Base-by-base conservation (phyloP, 192 early-diverging fungal species). In the Coemansia sp. region DNA sequence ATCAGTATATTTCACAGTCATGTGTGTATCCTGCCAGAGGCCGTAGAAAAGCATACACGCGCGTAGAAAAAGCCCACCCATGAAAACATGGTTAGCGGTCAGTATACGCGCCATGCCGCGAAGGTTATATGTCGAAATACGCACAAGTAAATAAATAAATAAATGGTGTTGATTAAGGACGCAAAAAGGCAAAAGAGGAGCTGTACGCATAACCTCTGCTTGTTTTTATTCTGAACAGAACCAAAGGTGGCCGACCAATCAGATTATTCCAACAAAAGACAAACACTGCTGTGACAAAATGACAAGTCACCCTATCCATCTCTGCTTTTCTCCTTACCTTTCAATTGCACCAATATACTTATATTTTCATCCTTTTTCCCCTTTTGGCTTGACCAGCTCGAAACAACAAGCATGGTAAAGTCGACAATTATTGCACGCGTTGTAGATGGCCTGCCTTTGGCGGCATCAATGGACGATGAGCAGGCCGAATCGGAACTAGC, bases 1-100 rank as follows among this genome's bases (percentile, higher is more conserved):
- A 65, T 99, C 97, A 3, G 97, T 99, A 75, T 95, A 99, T 60
- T 97, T 97, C n/a, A 99, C 92, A 23, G 88, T 85, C 58, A 92
- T 86, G 49, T 93, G 77, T 4, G 84, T 81, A 68, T 99, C 97
- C 70, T 97, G 95, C 86, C 87, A 91, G 59, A 91, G 83, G 6
- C 95, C 94, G 72, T 95, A 99, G 12, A 89, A 48, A 23, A 94
- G 79, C 61, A 97, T 74, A 33, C 75, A 62, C 1, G 86, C 56
- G n/a, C 92, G 89, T 43, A 94, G 48, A 16, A 86, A 58, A 55
- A 83, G 42, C 30, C 81, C 81, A 29, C 75, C 75, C 8, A 64
- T 15, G 31, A 78, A 62, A 15, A 78, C 68, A 40, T 63, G 69
- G 64, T 67, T 64, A 31, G 74, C 30, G 20, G 74, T 76, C 46